These are phyloP conservation scores for Biscutella laevigata DNA, from an alignment of 441 rosid species.

Conservation along the genomic window DNA sequence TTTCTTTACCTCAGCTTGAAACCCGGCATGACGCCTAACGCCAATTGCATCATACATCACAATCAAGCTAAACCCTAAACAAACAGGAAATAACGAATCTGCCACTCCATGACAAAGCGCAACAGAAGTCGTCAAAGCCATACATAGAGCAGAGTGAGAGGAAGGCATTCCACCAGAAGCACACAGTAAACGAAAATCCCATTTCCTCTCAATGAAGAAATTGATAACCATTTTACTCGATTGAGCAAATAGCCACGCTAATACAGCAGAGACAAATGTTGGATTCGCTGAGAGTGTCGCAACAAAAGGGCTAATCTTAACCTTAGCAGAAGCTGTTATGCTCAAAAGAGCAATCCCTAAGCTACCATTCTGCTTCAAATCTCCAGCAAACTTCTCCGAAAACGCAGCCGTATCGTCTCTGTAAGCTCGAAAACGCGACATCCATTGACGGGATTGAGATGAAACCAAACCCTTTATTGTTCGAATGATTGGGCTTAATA, in stretches of 20 bases:
- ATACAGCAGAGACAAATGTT: constrained; percentile 63
- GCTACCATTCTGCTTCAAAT: constrained; percentile 41
- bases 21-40: constrained; percentile 89
- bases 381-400: constrained; percentile 18
- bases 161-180: constrained; percentile 97
- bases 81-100: constrained; percentile 86
- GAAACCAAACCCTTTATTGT: constrained; percentile 33
- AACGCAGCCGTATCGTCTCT: constrained; percentile 34
- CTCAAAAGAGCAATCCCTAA: constrained; percentile 65
- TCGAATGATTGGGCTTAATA: constrained; percentile 33
- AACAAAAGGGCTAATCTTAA: constrained; percentile 68
- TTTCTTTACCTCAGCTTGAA: constrained; percentile 75
- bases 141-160: constrained; percentile 85
- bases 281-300: constrained; percentile 72
- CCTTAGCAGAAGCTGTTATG: constrained; percentile 60
- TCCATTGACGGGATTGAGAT: constrained; percentile 41
- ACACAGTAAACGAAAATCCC: constrained; percentile 63
- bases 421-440: constrained; percentile 34
- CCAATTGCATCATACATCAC: constrained; percentile 97
- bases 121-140: constrained; percentile 82
- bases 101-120: constrained; percentile 85
- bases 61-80: constrained; percentile 83
- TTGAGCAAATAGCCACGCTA: constrained; percentile 73
- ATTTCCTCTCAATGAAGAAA: constrained; percentile 78
- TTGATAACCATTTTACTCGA: constrained; percentile 60